Evolutionary conservation across 345 rosid genomes (phyloP).

Genomic region (Salix viminalis): DNA sequence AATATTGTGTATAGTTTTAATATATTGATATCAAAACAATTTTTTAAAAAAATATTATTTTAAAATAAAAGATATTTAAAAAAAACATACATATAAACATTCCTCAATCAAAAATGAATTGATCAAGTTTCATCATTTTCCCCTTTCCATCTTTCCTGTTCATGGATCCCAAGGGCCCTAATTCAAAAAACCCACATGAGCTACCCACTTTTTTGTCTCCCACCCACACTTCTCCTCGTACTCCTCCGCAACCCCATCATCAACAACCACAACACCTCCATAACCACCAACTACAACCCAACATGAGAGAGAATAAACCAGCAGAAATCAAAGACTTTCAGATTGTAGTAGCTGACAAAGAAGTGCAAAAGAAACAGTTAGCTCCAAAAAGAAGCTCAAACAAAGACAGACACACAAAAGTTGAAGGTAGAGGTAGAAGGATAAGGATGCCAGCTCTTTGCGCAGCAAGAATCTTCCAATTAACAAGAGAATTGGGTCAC

Average conservation of each 20-base stretch:
- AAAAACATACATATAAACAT: too few relatives aligned
- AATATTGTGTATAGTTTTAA: too few relatives aligned
- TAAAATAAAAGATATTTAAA: too few relatives aligned
- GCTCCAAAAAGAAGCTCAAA: slow-evolving; percentile 88
- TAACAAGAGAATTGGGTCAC: slow-evolving; percentile 94
- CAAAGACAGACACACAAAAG: slow-evolving; percentile 94
- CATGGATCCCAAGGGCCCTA: slow-evolving; percentile 67
- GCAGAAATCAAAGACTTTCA: slow-evolving; percentile 72
- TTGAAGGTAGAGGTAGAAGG: slow-evolving; percentile 89
- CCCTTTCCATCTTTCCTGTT: slow-evolving; percentile 15
- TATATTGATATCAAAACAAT: too few relatives aligned
- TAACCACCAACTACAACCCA: slow-evolving; percentile 15
- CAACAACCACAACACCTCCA: slow-evolving; percentile 29
- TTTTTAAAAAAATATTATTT: too few relatives aligned
- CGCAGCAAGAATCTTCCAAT: slow-evolving; percentile 93
- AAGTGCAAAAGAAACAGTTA: slow-evolving; percentile 48
- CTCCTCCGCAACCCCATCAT: slow-evolving; percentile 15
- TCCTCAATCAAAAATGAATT: too few relatives aligned
- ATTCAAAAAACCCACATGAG: slow-evolving; percentile 38
- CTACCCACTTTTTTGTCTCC: slow-evolving; percentile 60
- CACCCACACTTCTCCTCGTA: slow-evolving; percentile 1
- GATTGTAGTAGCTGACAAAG: slow-evolving; percentile 67
- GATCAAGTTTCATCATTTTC: background rate
- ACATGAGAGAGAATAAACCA: slow-evolving; percentile 46
- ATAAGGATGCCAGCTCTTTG: slow-evolving; percentile 98